Conservation (phyloP, 2,329 filamentous ascomycete genomes). For the Teratosphaeria destructans region DNA sequence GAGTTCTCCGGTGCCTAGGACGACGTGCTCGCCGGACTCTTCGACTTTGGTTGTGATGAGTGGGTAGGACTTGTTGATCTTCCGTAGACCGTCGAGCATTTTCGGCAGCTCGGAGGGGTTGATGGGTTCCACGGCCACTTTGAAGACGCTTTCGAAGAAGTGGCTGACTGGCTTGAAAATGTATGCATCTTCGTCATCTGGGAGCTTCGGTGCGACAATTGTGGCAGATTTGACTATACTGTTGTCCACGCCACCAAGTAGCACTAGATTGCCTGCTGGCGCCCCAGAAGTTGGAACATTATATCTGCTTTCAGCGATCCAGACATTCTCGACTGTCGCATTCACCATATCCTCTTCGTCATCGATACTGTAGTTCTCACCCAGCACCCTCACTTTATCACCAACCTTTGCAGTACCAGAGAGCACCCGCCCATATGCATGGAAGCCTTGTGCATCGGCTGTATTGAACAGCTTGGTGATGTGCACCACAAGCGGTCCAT, state of each 20-base stretch:
- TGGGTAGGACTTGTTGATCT: conserved; percentile 96
- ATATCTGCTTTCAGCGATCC: conserved; percentile 86
- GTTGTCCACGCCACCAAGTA: conserved; percentile 90
- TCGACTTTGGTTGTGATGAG: conserved; percentile 94
- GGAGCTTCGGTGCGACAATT: conserved; percentile 66
- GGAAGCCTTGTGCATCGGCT: conserved; percentile 79
- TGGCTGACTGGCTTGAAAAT: conserved; percentile 90
- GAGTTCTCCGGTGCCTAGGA: conserved; percentile 92
- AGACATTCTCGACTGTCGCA: conserved; percentile 74
- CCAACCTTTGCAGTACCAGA: conserved; percentile 80
- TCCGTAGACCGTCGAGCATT: conserved; percentile 93
- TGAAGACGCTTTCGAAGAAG: conserved; percentile 95
- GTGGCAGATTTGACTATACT: conserved; percentile 97
- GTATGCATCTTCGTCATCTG: conserved; percentile 83
- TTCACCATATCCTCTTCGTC: conserved; percentile 95
- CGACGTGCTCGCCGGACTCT: conserved; percentile 91
- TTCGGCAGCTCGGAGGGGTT: conserved; percentile 97
- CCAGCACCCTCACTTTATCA: conserved; percentile 77
- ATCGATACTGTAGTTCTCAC: conserved; percentile 90
- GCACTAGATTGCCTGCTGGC: conserved; percentile 83
- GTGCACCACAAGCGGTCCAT: conserved; percentile 84
- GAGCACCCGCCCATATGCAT: conserved; percentile 82
- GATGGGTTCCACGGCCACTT: conserved; percentile 94
- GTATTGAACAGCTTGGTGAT: conserved; percentile 90
- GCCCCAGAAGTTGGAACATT: conserved; percentile 86